phyloP scores from a whole-genome alignment of 192 early-diverging fungal species.

The Allomyces arbusculus region DNA sequence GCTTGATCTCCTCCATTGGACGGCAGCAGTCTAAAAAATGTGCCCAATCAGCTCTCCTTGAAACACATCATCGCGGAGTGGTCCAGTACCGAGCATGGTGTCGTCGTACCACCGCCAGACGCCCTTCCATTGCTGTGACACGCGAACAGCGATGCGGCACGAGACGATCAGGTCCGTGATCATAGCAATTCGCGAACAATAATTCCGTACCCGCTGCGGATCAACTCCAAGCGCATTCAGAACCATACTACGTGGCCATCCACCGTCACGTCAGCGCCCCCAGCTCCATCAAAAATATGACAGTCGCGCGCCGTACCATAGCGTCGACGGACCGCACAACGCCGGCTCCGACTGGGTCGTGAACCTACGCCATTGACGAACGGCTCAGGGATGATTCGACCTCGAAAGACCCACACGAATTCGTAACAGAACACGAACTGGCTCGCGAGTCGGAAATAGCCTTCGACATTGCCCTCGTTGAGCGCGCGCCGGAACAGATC shows the following conservation, averaged over 20 bases:
- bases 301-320: background rate
- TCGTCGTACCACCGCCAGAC: constrained; percentile 26
- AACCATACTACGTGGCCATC: constrained; percentile 7
- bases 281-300: too few relatives aligned
- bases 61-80: too few relatives aligned
- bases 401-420: too few relatives aligned
- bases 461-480: constrained; percentile 9
- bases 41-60: too few relatives aligned
- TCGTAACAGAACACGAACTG: constrained; percentile 7
- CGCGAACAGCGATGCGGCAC: too few relatives aligned
- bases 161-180: too few relatives aligned
- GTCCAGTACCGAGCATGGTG: constrained; percentile 7
- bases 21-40: constrained; percentile 7
- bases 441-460: constrained; percentile 14
- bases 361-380: background rate
- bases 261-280: background rate
- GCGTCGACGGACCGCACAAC: constrained; percentile 17
- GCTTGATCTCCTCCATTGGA: constrained; percentile 13
- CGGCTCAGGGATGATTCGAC: too few relatives aligned
- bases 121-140: constrained; percentile 15
- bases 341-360: constrained; percentile 21
- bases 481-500: constrained; percentile 12
- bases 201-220: constrained; percentile 5
- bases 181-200: too few relatives aligned
- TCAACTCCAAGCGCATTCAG: constrained; percentile 22